A percentile compares a stretch with the other conserved stretches of the same genome.
Evolutionary conservation across 805 yeast genomes (phyloP).

Genomic region (Saturnispora mendoncae): DNA sequence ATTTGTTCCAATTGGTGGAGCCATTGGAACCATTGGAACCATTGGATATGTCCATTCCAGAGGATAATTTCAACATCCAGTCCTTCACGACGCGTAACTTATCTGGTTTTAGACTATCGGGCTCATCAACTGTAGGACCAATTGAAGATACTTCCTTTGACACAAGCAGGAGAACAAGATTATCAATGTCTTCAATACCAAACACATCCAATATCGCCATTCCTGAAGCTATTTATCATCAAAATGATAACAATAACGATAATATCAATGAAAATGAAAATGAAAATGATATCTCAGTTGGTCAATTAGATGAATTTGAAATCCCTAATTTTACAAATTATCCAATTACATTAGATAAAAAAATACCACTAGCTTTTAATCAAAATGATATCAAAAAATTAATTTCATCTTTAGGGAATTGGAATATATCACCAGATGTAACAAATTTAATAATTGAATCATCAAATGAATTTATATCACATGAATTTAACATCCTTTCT

Average conservation of each 20-base stretch:
- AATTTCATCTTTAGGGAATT: background rate
- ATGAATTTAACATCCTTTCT: conserved; percentile 29
- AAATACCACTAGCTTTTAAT: background rate
- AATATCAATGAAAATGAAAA: conserved; percentile 17
- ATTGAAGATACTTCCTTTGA: conserved; percentile 18
- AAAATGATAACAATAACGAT: background rate
- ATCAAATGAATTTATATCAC: conserved; percentile 30
- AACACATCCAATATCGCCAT: conserved; percentile 28
- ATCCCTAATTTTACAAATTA: background rate
- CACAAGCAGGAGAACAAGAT: conserved; percentile 12
- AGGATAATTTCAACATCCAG: background rate
- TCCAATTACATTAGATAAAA: background rate
- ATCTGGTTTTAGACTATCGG: conserved; percentile 5
- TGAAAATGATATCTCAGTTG: conserved; percentile 15
- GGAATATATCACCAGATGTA: conserved; percentile 11
- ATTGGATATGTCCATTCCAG: background rate
- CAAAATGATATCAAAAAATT: background rate
- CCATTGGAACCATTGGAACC: background rate
- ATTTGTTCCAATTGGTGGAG: conserved; percentile 16
- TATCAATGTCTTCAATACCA: conserved; percentile 22
- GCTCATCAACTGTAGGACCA: conserved; percentile 11
- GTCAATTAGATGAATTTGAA: conserved; percentile 11
- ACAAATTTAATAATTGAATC: conserved; percentile 21
- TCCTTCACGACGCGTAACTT: conserved; percentile 6
- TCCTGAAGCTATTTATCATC: conserved; percentile 28